These are phyloP conservation scores for Quercus lobata DNA, from an alignment of 331 rosid genomes.

Conservation along the genomic window DNA sequence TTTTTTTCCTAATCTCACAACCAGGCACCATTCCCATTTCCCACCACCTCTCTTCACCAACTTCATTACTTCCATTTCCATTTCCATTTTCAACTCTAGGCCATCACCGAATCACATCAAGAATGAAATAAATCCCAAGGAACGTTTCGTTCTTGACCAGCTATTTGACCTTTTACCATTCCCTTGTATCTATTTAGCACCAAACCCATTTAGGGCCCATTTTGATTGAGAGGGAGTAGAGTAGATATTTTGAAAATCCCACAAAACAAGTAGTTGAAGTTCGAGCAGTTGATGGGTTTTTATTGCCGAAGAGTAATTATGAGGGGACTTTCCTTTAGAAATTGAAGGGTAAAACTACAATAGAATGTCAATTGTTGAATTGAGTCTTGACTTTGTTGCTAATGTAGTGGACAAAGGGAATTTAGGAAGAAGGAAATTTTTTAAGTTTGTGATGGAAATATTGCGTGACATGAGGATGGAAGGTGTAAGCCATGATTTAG, in stretches of 20 bases:
- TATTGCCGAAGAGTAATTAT: conserved; percentile 64
- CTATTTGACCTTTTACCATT: conserved; percentile 43
- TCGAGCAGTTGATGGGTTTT: conserved; percentile 47
- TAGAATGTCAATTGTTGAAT: not conserved
- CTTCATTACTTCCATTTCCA: not conserved
- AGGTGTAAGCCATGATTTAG: no score
- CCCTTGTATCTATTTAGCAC: not conserved
- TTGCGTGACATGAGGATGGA: no score
- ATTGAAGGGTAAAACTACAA: conserved; percentile 53
- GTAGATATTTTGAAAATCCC: not conserved
- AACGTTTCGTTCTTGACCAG: conserved; percentile 38
- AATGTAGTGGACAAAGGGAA: no score
- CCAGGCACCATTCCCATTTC: not conserved
- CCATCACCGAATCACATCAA: not conserved
- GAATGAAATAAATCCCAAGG: conserved; percentile 10
- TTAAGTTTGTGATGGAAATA: no score
- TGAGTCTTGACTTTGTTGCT: conserved; percentile 40
- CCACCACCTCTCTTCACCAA: not conserved
- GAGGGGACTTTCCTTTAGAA: conserved; percentile 72
- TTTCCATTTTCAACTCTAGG: conserved; percentile 32
- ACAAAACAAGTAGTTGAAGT: not conserved
- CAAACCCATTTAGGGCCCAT: not conserved
- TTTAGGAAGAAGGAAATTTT: no score
- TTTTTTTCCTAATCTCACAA: not conserved
- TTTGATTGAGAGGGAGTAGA: no score